These are phyloP conservation scores for Globisporangium middletonii DNA, from an alignment of 352 stramenopile species.

Conservation along the genomic window DNA sequence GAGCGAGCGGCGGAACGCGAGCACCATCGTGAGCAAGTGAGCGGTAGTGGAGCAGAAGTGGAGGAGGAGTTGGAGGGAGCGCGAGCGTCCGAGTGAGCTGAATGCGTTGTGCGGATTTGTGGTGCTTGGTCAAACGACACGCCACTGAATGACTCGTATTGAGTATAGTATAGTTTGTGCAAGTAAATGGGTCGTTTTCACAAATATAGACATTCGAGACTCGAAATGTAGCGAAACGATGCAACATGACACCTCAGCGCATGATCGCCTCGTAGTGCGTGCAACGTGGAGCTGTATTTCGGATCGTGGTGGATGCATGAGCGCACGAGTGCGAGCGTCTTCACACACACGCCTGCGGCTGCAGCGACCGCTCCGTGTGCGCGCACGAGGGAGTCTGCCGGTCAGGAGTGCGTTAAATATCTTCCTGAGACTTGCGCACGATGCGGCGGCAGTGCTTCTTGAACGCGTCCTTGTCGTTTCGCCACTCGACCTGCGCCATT, in stretches of 20 bases:
- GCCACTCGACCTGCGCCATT: conserved; percentile 72
- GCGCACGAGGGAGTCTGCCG: no score
- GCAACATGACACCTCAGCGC: no score
- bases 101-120: conserved; percentile 12
- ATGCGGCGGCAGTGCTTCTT: conserved; percentile 90
- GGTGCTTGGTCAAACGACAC: neutral
- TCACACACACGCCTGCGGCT: no score
- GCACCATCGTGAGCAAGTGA: conserved; percentile 29
- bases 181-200: no score
- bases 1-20: conserved; percentile 51
- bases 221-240: no score
- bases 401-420: conserved; percentile 65
- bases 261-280: no score
- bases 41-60: conserved; percentile 2
- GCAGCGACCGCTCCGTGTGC: no score
- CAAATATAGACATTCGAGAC: no score
- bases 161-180: no score
- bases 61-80: neutral
- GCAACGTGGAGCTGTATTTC: no score
- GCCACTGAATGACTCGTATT: no score
- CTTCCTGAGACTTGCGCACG: conserved; percentile 91
- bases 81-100: neutral
- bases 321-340: neutral
- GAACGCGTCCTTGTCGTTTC: conserved; percentile 91
- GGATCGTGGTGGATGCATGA: neutral